Evolutionary conservation across 2,329 filamentous ascomycete genomes (phyloP), one percentile per base, ranked within the genome.

Genomic region (Trichophyton rubrum): DNA sequence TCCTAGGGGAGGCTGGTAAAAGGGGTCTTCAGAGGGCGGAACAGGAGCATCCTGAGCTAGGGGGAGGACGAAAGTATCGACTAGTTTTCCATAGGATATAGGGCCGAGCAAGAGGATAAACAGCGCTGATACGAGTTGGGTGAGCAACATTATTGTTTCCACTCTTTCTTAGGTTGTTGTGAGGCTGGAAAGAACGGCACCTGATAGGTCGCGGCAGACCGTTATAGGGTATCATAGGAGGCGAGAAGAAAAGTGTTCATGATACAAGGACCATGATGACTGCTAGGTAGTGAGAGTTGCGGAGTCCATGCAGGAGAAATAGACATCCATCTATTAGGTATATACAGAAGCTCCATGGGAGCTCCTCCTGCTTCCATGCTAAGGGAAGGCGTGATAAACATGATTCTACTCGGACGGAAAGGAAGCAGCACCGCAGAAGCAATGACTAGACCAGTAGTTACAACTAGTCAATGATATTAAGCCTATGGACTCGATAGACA

Each of bases 1-100:
- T 3, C 66, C 68, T 13, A 62, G 57, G 7, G 69, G 68, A 22
- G 69, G 64, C 0, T 55, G 62, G 61, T 72, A 71, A 55, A 69
- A 71, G 11, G 69, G 65, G 45, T 72, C 70, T 22, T 68, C 62
- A 6, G 62, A 47, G 0, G 68, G 68, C 5, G 63, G 61, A 9
- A 64, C 15, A 27, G 67, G 65, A 9, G 56, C 62, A 11, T 57
- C 58, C 27, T 51, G 58, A 35, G 24, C 4, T 55, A 35, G 30
- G 1, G 49, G 49, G 15, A 55, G 27, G n/a, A 55, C 33, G 13
- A 35, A 13, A 35, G 49, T 15, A 9, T 35, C 49, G 49, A 55
- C n/a, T 3, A 15, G 27, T 13, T 9, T 20, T 20, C 13, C 49
- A 35, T n/a, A 35, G 49, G 30, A 33, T 15, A 55, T 15, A 35